Conservation (phyloP, 306 rosid genomes). For the Luffa acutangula region DNA sequence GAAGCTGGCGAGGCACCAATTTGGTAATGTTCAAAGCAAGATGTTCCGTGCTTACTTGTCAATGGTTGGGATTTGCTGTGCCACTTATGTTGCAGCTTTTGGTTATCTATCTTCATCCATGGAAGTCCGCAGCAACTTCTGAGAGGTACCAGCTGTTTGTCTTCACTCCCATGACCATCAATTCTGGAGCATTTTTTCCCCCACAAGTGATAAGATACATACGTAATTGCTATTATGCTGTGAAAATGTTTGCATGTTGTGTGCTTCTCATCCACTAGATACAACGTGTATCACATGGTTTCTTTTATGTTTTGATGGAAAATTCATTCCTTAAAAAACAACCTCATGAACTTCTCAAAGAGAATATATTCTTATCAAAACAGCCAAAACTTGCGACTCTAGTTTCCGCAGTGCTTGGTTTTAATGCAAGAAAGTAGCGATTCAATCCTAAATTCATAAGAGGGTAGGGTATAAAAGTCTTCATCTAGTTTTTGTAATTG, state of each 20-base stretch:
- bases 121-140: constrained; percentile 60
- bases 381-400: not conserved
- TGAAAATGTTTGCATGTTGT: not conserved
- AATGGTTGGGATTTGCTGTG: constrained; percentile 65
- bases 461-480: not conserved
- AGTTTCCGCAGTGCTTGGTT: not conserved
- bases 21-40: constrained; percentile 96
- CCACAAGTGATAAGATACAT: not conserved
- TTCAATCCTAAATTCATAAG: not conserved
- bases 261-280: not conserved
- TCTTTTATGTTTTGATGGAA: not conserved
- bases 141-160: constrained; percentile 90
- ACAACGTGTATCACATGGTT: not conserved
- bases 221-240: not conserved
- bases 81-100: constrained; percentile 63
- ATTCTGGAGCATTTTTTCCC: not conserved
- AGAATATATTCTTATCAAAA: not conserved
- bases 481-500: not conserved
- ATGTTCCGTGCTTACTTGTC: constrained; percentile 95
- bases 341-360: not conserved
- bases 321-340: not conserved
- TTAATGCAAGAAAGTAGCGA: not conserved
- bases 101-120: constrained; percentile 66
- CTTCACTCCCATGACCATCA: constrained; percentile 84
- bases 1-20: constrained; percentile 94